A percentile compares a stretch with the other conserved stretches of the same genome.
Evolutionary conservation across 108 stramenopile genomes (phyloP).

Genomic region (Hondaea fermentalgiana): DNA sequence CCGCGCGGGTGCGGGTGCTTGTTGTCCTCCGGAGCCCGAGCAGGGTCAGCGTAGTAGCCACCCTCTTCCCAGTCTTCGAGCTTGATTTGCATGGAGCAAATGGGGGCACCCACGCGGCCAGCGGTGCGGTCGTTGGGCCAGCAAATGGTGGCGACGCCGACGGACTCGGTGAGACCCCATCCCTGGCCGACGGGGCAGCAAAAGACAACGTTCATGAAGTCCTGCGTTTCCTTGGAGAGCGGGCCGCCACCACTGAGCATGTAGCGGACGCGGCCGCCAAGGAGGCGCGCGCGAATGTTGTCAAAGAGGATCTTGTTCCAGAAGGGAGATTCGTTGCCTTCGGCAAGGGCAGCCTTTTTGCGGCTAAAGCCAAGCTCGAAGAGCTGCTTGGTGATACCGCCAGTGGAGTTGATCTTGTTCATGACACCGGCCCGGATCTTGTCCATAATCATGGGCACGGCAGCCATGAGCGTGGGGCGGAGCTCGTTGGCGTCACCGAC

Average conservation of each 20-base stretch:
- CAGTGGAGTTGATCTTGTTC: not conserved
- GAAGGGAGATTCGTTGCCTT: conserved; percentile 3
- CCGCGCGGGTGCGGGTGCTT: not conserved
- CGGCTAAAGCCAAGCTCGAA: not conserved
- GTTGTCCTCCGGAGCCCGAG: not conserved
- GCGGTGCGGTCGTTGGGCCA: not conserved
- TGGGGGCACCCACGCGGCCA: conserved; percentile 13
- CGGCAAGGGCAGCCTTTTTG: not conserved
- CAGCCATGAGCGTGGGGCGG: conserved; percentile 21
- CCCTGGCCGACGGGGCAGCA: conserved; percentile 28
- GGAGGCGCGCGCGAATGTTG: conserved; percentile 22
- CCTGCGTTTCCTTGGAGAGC: conserved; percentile 16
- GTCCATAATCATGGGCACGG: conserved; percentile 22
- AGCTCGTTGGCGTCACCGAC: conserved; percentile 22
- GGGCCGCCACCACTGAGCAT: conserved; percentile 21
- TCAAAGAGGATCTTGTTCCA: conserved; percentile 22
- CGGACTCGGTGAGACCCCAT: conserved; percentile 24
- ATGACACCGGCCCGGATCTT: conserved; percentile 1
- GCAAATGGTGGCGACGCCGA: conserved; percentile 7
- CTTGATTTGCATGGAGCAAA: conserved; percentile 5
- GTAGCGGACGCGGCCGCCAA: conserved; percentile 24
- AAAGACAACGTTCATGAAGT: conserved; percentile 19
- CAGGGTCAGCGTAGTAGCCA: conserved; percentile 13
- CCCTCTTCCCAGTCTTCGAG: conserved; percentile 31
- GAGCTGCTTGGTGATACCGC: conserved; percentile 9